Evolutionary conservation across 768 basidiomycete genomes (phyloP), one percentile per base, ranked within the genome.

Genomic region (Amanita pallidorosea): DNA sequence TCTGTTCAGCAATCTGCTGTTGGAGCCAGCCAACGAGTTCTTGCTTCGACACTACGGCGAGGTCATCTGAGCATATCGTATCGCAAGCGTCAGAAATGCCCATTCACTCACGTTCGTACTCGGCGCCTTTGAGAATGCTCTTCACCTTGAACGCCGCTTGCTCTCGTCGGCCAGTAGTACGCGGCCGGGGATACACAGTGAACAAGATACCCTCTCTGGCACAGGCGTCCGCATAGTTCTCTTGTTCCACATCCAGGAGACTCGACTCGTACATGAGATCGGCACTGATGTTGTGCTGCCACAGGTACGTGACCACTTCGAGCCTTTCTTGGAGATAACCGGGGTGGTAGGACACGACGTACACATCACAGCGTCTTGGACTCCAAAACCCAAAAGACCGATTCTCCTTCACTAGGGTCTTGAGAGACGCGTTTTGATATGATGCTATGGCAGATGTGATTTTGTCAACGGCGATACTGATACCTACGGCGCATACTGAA

Each of bases 381-480:
- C 86, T 87, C 88, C 87, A 92, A 60, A 80, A 87, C 0, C 90
- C 89, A 54, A 89, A 92, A 0, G 90, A 89, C 9, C 80, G 78
- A 53, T 82, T 79, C 58, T 89, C 86, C 62, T 85, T 89, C 47
- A 88, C 69, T 5, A 88, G 70, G 2, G 75, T 74, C 61, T 80
- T 81, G 34, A 88, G 75, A 1, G 83, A 81, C 7, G 76, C 75
- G 36, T 73, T 77, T 59, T 91, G 88, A 60, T 78, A 85, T 1
- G 79, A 69, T 0, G 85, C 87, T 1, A 91, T 70, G 9, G 79
- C 74, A 1, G 73, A 67, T 0, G 83, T 79, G 53, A 92, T 86
- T 68, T 84, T 86, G 61, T 91, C 86, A 4, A 91, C 67, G 4
- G 81, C 79, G 34, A 92, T 82, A 56, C 90, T 88, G 7, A 90